Evolutionary conservation across 2,329 filamentous ascomycete genomes (phyloP), one percentile per base, ranked within the genome.

Genomic region (Venturia asperata): DNA sequence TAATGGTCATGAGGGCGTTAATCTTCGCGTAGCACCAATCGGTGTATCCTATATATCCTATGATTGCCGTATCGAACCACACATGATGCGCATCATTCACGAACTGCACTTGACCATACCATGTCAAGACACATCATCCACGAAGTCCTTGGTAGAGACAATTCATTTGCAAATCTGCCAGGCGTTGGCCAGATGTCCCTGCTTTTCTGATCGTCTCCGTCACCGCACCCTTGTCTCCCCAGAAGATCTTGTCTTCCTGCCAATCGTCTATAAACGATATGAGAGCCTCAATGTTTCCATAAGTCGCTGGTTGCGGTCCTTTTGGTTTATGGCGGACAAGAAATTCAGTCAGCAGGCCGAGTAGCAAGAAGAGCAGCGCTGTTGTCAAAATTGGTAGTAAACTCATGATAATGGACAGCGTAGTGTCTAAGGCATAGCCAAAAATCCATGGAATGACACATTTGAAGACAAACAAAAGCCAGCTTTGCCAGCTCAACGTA

Each of bases 131-230:
- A 37, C 52, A 37, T 37, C 52, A 58, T 7, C 52, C 52, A 58
- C 52, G 27, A n/a, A 58, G 52, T 13, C 52, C 52, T 11, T 34
- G 17, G 61, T 63, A 63, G 9, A 63, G 43, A 13, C 15, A 47
- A 6, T 11, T 47, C 61, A 63, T 63, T 27, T 21, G 43, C 47
- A 64, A 42, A 60, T 60, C 63, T 30, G 47, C 63, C 11, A 64
- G 39, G 49, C 63, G 63, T 34, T 52, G 63, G 21, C 63, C 63
- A n/a, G 63, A 41, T 39, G 63, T 64, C 13, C 63, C 63, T 34
- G 63, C 63, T 60, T 27, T 56, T 42, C 63, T 56, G 24, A 64
- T n/a, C 13, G n/a, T 60, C 13, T 58, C 39, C 13, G 37, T 41
- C 15, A 64, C 39, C 13, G 39, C 19, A 13, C 63, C 63, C 47